A percentile compares a stretch with the other conserved stretches of the same genome.
These are phyloP conservation scores for Dactylonectria macrodidyma DNA, from an alignment of 2,329 filamentous ascomycete genomes.

Conservation along the genomic window DNA sequence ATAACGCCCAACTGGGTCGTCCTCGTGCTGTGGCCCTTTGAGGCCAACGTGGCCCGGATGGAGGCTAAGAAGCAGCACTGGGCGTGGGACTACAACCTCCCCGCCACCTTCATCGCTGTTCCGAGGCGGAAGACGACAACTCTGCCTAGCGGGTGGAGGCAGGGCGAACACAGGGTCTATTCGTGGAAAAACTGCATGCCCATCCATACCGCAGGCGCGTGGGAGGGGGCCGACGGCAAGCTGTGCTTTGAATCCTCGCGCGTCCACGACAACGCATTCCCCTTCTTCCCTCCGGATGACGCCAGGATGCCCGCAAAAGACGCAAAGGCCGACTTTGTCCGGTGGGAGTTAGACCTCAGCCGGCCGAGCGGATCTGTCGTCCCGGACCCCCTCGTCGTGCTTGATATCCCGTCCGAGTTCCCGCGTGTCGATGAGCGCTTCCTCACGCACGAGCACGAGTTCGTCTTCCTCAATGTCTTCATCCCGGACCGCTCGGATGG, in stretches of 20 bases:
- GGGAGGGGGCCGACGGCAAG: conserved; percentile 25
- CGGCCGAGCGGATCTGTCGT: conserved; percentile 1
- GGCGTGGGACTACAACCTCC: conserved; percentile 8
- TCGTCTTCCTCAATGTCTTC: conserved; percentile 17
- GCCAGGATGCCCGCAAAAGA: not conserved
- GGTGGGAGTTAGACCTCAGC: conserved; percentile 32
- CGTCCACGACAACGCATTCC: conserved; percentile 29
- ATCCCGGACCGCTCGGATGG: conserved; percentile 11
- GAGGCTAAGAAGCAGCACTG: conserved; percentile 28
- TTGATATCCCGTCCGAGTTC: conserved; percentile 21
- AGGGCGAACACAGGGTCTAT: conserved; percentile 24
- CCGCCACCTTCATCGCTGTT: conserved; percentile 13
- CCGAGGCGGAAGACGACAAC: conserved; percentile 15
- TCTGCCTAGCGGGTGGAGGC: not conserved
- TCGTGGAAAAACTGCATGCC: conserved; percentile 26
- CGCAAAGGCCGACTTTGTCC: conserved; percentile 31
- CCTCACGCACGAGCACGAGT: not conserved
- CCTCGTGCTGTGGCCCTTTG: conserved; percentile 24
- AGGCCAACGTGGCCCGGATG: conserved; percentile 19
- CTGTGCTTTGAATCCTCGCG: conserved; percentile 31
- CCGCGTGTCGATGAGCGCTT: conserved; percentile 26
- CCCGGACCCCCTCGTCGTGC: not conserved
- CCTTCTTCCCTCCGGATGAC: conserved; percentile 12
- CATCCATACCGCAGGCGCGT: conserved; percentile 27
- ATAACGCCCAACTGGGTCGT: conserved; percentile 26